These are phyloP conservation scores for Cystoderma amianthinum DNA, from an alignment of 768 basidiomycete species.

Conservation along the genomic window DNA sequence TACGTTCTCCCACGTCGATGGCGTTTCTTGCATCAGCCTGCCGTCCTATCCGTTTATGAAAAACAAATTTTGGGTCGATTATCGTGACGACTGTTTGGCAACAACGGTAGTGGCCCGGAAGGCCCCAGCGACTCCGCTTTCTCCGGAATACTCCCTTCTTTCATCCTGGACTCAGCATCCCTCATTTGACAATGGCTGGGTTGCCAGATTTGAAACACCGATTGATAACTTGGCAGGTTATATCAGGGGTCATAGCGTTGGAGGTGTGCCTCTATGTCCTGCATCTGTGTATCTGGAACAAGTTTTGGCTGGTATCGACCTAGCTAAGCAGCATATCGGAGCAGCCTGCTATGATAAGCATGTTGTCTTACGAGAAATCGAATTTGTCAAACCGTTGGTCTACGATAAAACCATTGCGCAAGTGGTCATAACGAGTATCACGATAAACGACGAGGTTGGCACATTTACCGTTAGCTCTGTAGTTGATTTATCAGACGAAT, in stretches of 20 bases:
- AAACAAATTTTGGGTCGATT: slow-evolving; percentile 51
- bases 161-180: slow-evolving; percentile 13
- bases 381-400: slow-evolving; percentile 51
- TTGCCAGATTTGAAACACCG: slow-evolving; percentile 49
- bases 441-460: slow-evolving; percentile 26
- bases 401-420: slow-evolving; percentile 23
- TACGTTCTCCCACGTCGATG: slow-evolving; percentile 34
- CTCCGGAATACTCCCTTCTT: not conserved
- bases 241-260: slow-evolving; percentile 55
- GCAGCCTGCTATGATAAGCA: slow-evolving; percentile 19
- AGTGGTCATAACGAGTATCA: slow-evolving; percentile 30
- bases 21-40: slow-evolving; percentile 34
- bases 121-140: no score
- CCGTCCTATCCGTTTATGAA: slow-evolving; percentile 60
- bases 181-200: slow-evolving; percentile 20
- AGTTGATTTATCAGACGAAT: slow-evolving; percentile 20
- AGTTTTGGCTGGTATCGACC: slow-evolving; percentile 35
- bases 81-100: slow-evolving; percentile 13
- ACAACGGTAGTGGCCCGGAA: not conserved
- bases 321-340: slow-evolving; percentile 23
- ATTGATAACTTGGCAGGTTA: slow-evolving; percentile 31
- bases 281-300: slow-evolving; percentile 62
- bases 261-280: slow-evolving; percentile 49
- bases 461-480: slow-evolving; percentile 42
- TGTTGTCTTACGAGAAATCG: slow-evolving; percentile 32